A percentile compares a stretch with the other conserved stretches of the same genome.
These are phyloP conservation scores for Thermoascus crustaceus DNA, from an alignment of 2,329 filamentous ascomycete species.

Conservation along the genomic window DNA sequence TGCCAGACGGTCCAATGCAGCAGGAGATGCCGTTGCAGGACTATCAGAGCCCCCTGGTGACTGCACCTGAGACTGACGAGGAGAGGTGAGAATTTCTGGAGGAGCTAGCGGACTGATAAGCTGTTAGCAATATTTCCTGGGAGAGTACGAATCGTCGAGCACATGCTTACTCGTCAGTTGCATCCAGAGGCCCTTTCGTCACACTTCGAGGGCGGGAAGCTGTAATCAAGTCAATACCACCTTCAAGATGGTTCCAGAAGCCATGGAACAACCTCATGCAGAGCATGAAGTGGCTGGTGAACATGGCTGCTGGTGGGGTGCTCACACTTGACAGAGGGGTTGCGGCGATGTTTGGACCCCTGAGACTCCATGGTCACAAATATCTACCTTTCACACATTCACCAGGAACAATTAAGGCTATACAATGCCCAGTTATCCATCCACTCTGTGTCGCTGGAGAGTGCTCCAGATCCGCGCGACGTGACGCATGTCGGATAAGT, in stretches of 20 bases:
- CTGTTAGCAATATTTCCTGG: slow-evolving; percentile 10
- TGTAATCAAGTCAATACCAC: slow-evolving; percentile 13
- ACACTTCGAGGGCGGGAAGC: slow-evolving; percentile 39
- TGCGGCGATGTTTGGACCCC: slow-evolving; percentile 24
- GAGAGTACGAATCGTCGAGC: not conserved
- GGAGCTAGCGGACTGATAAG: slow-evolving; percentile 18
- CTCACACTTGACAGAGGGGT: slow-evolving; percentile 30
- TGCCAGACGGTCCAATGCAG: slow-evolving; percentile 21
- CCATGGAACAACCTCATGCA: not conserved
- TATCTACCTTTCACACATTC: not conserved
- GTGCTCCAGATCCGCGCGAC: not conserved
- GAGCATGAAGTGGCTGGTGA: not conserved
- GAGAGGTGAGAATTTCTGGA: slow-evolving; percentile 13
- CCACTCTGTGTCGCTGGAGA: not conserved
- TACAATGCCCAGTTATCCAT: not conserved
- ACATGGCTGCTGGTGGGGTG: not conserved
- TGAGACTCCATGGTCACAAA: slow-evolving; percentile 14
- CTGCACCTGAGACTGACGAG: slow-evolving; percentile 8
- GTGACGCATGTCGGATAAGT: not conserved
- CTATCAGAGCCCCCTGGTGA: slow-evolving; percentile 10
- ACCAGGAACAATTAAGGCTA: not conserved
- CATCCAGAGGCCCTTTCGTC: slow-evolving; percentile 71
- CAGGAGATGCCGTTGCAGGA: slow-evolving; percentile 22
- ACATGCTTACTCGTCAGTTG: slow-evolving; percentile 56
- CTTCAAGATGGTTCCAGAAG: not conserved